phyloP scores from a whole-genome alignment of 78 protist species.

The Dictyostelium capitatum region DNA sequence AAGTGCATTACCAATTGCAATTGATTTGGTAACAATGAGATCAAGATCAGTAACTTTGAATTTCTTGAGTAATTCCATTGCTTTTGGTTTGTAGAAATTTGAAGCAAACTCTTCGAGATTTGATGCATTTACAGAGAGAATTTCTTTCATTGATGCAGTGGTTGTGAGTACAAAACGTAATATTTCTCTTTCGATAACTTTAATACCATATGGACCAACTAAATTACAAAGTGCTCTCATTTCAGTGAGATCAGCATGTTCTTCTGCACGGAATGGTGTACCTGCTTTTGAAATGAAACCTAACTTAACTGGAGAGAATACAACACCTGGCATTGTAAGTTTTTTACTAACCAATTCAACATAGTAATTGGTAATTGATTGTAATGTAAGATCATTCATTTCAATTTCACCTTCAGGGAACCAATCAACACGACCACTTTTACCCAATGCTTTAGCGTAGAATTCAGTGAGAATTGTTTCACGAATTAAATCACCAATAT shows the following conservation, averaged over 20 bases:
- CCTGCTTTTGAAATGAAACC: constrained; percentile 75
- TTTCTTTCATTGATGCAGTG: constrained; percentile 31
- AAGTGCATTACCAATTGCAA: constrained; percentile 83
- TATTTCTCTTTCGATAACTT: constrained; percentile 64
- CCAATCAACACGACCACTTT: constrained; percentile 81
- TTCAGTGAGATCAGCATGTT: constrained; percentile 71
- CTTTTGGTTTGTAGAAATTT: constrained; percentile 39
- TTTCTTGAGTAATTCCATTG: constrained; percentile 37
- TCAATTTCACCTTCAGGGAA: constrained; percentile 84
- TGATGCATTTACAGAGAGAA: constrained; percentile 42
- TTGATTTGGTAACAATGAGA: constrained; percentile 26
- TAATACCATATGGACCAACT: constrained; percentile 87
- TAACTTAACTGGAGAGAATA: constrained; percentile 55
- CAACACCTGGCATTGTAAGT: constrained; percentile 47
- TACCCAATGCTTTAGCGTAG: constrained; percentile 78
- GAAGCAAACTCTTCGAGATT: constrained; percentile 39
- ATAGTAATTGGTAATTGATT: constrained; percentile 24
- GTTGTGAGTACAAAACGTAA: constrained; percentile 36
- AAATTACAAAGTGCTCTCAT: constrained; percentile 57
- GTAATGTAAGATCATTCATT: constrained; percentile 38
- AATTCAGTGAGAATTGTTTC: constrained; percentile 70
- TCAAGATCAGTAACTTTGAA: constrained; percentile 74
- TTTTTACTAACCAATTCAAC: constrained; percentile 57
- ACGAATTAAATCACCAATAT: constrained; percentile 78
- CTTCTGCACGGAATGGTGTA: constrained; percentile 73